Evolutionary conservation across 2,329 filamentous ascomycete genomes (phyloP), one percentile per base, ranked within the genome.

Genomic region (Penicillium sp.): DNA sequence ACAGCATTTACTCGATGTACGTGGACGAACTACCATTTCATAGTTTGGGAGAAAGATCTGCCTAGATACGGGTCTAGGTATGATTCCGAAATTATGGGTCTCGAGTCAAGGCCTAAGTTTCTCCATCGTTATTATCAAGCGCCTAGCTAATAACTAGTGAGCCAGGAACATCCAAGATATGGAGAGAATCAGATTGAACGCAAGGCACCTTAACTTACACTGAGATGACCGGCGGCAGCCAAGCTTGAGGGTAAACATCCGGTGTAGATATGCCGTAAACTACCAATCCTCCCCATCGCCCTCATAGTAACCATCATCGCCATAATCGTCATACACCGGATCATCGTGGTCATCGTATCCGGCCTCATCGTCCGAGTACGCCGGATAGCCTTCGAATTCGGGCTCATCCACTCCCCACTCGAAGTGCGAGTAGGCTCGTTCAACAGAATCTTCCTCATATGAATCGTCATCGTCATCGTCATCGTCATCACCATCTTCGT

Each of bases 391-490:
- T 31, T 57, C 55, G 15, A 57, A 57, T 11, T 57, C 55, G 15
- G 46, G 46, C 46, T 57, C 55, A 9, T 57, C 55, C 3, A 57
- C 6, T n/a, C 55, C 55, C 55, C 55, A 57, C 19, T 57, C 55
- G 23, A 50, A 56, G 30, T 57, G 30, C 19, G 23, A 48, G 19
- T 49, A 49, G 6, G 11, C 15, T 21, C 19, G 21, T 17, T 57
- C 55, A 30, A 56, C n/a, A 7, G 8, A 26, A 15, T 29, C 54
- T 3, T 48, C 41, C n/a, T 58, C 56, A 19, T 51, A 31, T 31
- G 21, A 19, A 49, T 41, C 26, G 13, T 48, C 54, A 26, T 26
- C 17, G 11, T 48, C 54, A 9, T 58, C 7, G 8, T 26, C 56
- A 23, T 50, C 48, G 21, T 58, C 56, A 17, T n/a, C 54, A 5